Percentiles rank a stretch among this genome's conserved stretches.
phyloP scores from a whole-genome alignment of 2,329 filamentous ascomycete genomes.

The Phyllosticta citrichinensis region DNA sequence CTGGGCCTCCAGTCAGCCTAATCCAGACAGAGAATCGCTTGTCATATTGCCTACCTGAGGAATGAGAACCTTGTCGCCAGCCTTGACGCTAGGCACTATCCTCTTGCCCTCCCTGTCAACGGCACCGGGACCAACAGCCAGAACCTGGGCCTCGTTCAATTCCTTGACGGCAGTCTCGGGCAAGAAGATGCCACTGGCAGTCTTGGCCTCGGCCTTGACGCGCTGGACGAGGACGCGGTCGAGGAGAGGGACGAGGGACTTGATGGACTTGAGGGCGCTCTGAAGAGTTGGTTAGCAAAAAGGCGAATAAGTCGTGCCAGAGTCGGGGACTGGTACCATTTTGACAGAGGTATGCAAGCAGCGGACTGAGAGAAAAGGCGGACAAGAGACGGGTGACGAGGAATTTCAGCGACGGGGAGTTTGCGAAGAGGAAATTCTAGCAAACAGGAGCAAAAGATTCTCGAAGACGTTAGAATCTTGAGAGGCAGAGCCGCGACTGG shows the following conservation, averaged over 20 bases:
- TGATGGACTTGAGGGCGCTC: constrained; percentile 81
- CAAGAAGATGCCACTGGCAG: constrained; percentile 92
- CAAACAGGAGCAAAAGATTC: neutral
- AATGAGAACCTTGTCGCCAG: constrained; percentile 90
- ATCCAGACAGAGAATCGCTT: constrained; percentile 15
- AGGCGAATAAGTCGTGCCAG: neutral
- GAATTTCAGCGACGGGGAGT: neutral
- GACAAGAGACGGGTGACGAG: neutral
- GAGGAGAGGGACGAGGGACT: constrained; percentile 86
- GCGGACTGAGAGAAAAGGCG: neutral
- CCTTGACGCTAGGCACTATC: constrained; percentile 68
- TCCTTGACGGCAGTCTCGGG: constrained; percentile 96
- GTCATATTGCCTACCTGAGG: constrained; percentile 59
- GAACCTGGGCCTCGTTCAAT: constrained; percentile 92
- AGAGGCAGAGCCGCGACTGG: neutral
- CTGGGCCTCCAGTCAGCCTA: constrained; percentile 34
- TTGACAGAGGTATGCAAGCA: neutral
- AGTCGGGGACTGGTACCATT: constrained; percentile 10
- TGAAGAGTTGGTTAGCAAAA: constrained; percentile 13
- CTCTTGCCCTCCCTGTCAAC: constrained; percentile 84
- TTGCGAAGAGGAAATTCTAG: neutral
- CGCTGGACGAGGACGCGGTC: constrained; percentile 98
- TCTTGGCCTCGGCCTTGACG: constrained; percentile 94
- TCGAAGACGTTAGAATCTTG: neutral
- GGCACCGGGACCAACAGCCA: constrained; percentile 85